Evolutionary conservation across 176 grass and related monocot genomes (phyloP).

Genomic region (Tillandsia leiboldiana): DNA sequence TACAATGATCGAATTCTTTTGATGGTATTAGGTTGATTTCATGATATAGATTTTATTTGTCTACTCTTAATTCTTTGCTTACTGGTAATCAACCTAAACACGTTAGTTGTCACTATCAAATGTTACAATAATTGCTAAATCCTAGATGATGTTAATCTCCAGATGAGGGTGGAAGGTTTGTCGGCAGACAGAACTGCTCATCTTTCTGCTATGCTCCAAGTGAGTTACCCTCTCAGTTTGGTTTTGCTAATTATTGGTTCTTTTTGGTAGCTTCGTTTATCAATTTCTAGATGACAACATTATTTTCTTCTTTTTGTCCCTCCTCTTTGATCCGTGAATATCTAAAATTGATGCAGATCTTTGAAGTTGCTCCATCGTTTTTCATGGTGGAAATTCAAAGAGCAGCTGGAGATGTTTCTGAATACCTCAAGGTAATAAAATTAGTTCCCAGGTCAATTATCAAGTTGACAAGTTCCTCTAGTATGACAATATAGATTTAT

Average conservation of each 20-base stretch:
- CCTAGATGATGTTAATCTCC: slow-evolving; percentile 5
- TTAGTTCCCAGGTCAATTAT: slow-evolving; percentile 8
- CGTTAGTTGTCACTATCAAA: background rate
- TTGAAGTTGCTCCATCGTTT: slow-evolving; percentile 85
- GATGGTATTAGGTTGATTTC: background rate
- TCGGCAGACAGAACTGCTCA: slow-evolving; percentile 60
- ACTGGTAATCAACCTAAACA: background rate
- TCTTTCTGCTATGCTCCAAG: slow-evolving; percentile 85
- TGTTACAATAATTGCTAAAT: background rate
- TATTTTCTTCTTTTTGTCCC: background rate
- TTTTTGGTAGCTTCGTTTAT: slow-evolving; percentile 1
- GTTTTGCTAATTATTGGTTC: slow-evolving; percentile 2
- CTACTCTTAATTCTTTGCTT: background rate
- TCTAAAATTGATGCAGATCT: slow-evolving; percentile 48
- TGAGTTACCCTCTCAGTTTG: slow-evolving; percentile 35
- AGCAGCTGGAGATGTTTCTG: slow-evolving; percentile 62
- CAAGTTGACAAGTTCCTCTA: slow-evolving; percentile 6
- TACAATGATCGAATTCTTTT: background rate
- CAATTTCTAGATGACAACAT: background rate
- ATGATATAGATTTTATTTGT: background rate
- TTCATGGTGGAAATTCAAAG: slow-evolving; percentile 87
- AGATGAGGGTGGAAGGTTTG: slow-evolving; percentile 88
- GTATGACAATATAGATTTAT: slow-evolving; percentile 1
- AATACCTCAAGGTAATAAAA: slow-evolving; percentile 57
- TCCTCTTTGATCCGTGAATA: background rate